A percentile compares a stretch with the other conserved stretches of the same genome.
phyloP scores from a whole-genome alignment of 495 filamentous ascomycete genomes.

The Neurospora sp. region DNA sequence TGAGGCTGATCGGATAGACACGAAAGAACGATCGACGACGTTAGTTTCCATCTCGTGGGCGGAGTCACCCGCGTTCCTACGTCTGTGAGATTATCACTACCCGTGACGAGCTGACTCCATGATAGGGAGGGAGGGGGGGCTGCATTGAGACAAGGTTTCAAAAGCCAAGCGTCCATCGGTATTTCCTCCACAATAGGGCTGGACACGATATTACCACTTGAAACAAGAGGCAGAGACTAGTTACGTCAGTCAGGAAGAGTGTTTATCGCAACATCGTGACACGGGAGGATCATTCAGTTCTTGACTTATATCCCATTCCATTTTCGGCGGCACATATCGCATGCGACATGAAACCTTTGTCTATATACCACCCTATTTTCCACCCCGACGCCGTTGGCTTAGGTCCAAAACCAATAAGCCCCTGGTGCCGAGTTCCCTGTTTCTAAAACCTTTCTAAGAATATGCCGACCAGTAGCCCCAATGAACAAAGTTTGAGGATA shows the following conservation, averaged over 20 bases:
- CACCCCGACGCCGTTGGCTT: background rate
- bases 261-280: background rate
- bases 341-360: slow-evolving; percentile 5
- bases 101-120: background rate
- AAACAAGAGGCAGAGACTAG: background rate
- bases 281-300: background rate
- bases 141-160: background rate
- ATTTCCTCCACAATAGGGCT: background rate
- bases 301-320: background rate
- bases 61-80: background rate
- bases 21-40: background rate
- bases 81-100: background rate
- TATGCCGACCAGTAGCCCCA: slow-evolving; percentile 19
- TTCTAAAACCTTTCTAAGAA: slow-evolving; percentile 7
- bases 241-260: background rate
- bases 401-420: background rate
- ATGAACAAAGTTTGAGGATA: background rate
- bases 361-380: slow-evolving; percentile 6
- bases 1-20: background rate
- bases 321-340: background rate
- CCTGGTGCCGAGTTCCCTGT: slow-evolving; percentile 1
- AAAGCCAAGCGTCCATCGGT: background rate
- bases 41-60: background rate
- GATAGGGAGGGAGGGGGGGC: background rate
- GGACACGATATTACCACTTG: background rate